Percentiles rank a stretch among this genome's conserved stretches.
Conservation (phyloP, 2,329 filamentous ascomycete genomes). For the Penicillium glabrum region DNA sequence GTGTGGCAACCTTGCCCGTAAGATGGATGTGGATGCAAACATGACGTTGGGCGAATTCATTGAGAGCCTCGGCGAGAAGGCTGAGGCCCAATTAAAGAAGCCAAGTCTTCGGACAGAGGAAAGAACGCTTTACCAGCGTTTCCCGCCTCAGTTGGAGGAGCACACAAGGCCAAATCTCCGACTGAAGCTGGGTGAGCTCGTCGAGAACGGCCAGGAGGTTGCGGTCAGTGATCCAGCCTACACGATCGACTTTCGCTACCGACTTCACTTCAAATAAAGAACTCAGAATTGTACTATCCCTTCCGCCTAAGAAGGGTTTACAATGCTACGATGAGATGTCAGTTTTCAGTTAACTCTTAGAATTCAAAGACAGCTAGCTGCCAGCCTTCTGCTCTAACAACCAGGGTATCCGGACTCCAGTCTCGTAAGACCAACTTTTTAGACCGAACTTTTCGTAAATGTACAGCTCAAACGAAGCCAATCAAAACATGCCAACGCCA, state of each 20-base stretch:
- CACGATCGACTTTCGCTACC: constrained; percentile 67
- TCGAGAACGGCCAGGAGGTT: constrained; percentile 81
- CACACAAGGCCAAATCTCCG: constrained; percentile 79
- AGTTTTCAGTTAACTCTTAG: neutral
- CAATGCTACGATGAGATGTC: neutral
- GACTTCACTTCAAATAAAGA: constrained; percentile 48
- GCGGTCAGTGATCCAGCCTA: constrained; percentile 93
- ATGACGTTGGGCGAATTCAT: constrained; percentile 80
- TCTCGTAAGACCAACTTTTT: constrained; percentile 31
- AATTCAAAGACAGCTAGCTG: constrained; percentile 23
- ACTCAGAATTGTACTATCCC: neutral
- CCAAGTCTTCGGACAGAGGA: constrained; percentile 78
- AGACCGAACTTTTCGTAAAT: constrained; percentile 36
- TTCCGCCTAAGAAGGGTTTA: neutral
- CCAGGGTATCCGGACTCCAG: constrained; percentile 33
- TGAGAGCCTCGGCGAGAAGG: constrained; percentile 75
- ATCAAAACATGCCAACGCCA: constrained; percentile 37
- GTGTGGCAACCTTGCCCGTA: constrained; percentile 79
- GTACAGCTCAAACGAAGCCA: constrained; percentile 32
- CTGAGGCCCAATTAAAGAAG: constrained; percentile 91
- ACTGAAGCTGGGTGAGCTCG: constrained; percentile 73
- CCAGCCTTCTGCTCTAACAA: constrained; percentile 28
- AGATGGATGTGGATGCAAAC: constrained; percentile 68
- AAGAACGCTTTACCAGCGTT: constrained; percentile 88
- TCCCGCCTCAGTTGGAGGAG: constrained; percentile 76